phyloP scores from a whole-genome alignment of 495 filamentous ascomycete genomes.

The Sphaerosporella brunnea region DNA sequence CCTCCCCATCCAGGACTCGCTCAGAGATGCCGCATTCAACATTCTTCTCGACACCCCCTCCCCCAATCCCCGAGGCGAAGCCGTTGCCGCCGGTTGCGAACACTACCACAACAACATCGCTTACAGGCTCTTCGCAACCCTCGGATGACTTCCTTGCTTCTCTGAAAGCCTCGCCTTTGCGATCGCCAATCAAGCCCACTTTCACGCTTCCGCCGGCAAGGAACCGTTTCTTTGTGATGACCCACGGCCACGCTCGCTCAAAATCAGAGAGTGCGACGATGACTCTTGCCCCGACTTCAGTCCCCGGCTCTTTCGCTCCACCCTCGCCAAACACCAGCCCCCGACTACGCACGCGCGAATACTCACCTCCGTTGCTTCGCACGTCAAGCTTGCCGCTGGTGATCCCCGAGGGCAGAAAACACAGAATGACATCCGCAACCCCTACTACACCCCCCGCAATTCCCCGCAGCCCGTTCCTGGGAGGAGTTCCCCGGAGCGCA shows the following conservation, averaged over 20 bases:
- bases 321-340: slow-evolving; percentile 6
- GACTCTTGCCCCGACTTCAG: slow-evolving; percentile 9
- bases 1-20: too few relatives aligned
- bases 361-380: slow-evolving; percentile 18
- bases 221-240: slow-evolving; percentile 5
- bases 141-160: background rate
- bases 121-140: background rate
- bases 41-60: background rate
- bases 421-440: slow-evolving; percentile 4
- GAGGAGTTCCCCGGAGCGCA: slow-evolving; percentile 1
- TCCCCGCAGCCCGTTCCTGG: background rate
- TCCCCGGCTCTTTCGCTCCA: slow-evolving; percentile 13
- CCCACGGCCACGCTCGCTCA: slow-evolving; percentile 16
- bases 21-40: slow-evolving; percentile 3
- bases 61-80: slow-evolving; percentile 2
- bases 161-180: background rate
- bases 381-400: slow-evolving; percentile 20
- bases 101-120: background rate
- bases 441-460: background rate
- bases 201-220: background rate
- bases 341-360: slow-evolving; percentile 9
- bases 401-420: slow-evolving; percentile 3
- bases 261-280: slow-evolving; percentile 16
- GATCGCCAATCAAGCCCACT: slow-evolving; percentile 4
- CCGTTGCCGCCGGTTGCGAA: background rate